Evolutionary conservation across 2,329 filamentous ascomycete species (phyloP), one percentile per base, ranked within the genome.

Genomic region (Arthroderma sp.): DNA sequence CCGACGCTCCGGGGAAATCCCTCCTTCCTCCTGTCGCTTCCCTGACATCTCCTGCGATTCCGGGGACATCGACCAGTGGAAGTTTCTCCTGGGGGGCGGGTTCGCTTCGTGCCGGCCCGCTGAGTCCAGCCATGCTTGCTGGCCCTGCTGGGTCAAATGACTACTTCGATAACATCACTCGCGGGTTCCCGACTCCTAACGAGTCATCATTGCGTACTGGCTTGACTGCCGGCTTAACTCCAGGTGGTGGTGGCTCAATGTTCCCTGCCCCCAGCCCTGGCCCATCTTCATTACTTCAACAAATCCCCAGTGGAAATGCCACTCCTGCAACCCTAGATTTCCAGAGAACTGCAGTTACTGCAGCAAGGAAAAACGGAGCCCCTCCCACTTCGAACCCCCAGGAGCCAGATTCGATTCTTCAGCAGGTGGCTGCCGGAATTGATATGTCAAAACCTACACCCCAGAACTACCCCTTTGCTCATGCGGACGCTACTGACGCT

Each of bases 91-190:
- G 91, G 90, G 81, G 91, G 90, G 81, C 82, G 63, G 85, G 90
- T 65, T 95, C 90, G 49, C 77, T 98, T 66, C 85, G 93, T 63
- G 91, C 90, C 60, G 93, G 93, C 65, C 93, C 93, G 43, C 74
- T 98, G 64, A 97, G 93, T 73, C 93, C 93, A 75, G 93, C 91
- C 62, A 97, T 98, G 91, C 84, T 98, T 57, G 88, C 90, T 51
- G 93, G 90, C 23, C 93, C 82, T 41, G 78, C 81, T 21, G 77
- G 76, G 47, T 66, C 86, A 57, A 86, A 81, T 70, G 90, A 96
- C 69, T 97, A 96, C 74, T 95, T 96, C 69, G 89, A 95, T 66
- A 85, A 84, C 55, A 78, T 95, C 62, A 83, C 87, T 63, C 84
- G 89, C 65, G 54, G 54, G 6, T 95, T 95, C 68, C 88, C 90